Percentiles rank a stretch among this genome's conserved stretches.
Evolutionary conservation across 2,329 filamentous ascomycete genomes (phyloP).

Genomic region (Emericellopsis cladophorae): DNA sequence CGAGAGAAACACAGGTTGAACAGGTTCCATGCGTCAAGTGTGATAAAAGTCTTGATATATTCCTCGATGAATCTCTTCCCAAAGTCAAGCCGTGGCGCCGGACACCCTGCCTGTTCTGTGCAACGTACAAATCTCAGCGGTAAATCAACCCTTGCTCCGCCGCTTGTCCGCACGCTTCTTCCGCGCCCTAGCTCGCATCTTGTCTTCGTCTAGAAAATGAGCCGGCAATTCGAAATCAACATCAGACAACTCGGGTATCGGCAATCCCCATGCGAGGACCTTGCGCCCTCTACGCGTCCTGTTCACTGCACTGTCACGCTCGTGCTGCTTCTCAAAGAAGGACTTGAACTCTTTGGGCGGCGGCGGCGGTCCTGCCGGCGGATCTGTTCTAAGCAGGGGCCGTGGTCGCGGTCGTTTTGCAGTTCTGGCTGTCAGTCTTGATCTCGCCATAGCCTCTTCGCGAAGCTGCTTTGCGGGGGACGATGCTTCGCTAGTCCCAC

Average conservation of each 20-base stretch:
- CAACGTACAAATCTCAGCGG: too few species aligned
- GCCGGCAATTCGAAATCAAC: conserved; percentile 64
- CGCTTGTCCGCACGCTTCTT: conserved; percentile 49
- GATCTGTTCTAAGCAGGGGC: conserved; percentile 2
- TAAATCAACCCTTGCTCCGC: conserved; percentile 26
- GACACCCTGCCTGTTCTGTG: neutral
- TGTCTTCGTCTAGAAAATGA: conserved; percentile 45
- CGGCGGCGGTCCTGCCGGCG: conserved; percentile 12
- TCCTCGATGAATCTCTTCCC: too few species aligned
- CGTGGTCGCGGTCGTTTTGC: conserved; percentile 16
- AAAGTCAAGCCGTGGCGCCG: neutral
- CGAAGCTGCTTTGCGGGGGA: conserved; percentile 57
- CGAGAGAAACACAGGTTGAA: too few species aligned
- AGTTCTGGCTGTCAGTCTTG: conserved; percentile 21
- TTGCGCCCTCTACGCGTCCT: conserved; percentile 54
- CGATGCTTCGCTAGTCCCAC: conserved; percentile 36
- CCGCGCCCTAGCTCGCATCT: conserved; percentile 44
- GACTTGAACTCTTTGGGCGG: conserved; percentile 60
- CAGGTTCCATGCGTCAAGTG: too few species aligned
- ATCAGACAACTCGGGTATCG: conserved; percentile 60
- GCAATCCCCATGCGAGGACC: conserved; percentile 68
- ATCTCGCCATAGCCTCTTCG: conserved; percentile 51
- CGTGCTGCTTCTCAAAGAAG: conserved; percentile 71
- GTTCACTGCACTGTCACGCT: conserved; percentile 69
- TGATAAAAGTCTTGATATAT: too few species aligned